A percentile compares a stretch with the other conserved stretches of the same genome.
Evolutionary conservation across 1,139 yeast species (phyloP).

Genomic region (Geotrichum candidum): DNA sequence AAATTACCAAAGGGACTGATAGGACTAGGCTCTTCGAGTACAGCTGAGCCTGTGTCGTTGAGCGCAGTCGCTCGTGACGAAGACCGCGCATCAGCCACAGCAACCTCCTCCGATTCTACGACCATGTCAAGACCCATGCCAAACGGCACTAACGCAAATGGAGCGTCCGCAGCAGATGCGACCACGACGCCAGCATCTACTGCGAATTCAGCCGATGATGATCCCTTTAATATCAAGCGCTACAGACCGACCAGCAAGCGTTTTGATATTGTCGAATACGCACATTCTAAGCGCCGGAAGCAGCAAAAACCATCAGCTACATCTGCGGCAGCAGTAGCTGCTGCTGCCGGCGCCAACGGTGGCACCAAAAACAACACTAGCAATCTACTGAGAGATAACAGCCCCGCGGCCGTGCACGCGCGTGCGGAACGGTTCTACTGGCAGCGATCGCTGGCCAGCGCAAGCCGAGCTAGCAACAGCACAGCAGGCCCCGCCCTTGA

Average conservation of each 20-base stretch:
- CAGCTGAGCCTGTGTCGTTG: background rate
- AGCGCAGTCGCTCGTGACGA: background rate
- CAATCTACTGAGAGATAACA: background rate
- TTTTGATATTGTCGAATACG: constrained; percentile 20
- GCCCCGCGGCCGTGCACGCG: background rate
- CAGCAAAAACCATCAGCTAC: background rate
- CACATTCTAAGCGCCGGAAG: constrained; percentile 14
- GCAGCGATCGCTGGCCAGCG: background rate
- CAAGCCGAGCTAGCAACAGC: background rate
- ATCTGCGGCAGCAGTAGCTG: background rate
- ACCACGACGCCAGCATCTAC: background rate
- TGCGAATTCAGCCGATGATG: background rate
- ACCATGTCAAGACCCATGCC: constrained; percentile 4
- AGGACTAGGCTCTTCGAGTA: background rate
- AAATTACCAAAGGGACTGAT: background rate
- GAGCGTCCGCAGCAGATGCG: background rate
- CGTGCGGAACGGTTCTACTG: background rate
- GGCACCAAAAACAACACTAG: background rate
- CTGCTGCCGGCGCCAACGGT: background rate
- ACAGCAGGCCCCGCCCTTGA: background rate
- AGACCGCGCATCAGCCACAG: constrained; percentile 20
- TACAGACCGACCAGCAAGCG: constrained; percentile 6
- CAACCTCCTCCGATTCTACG: constrained; percentile 9
- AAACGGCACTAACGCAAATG: background rate
- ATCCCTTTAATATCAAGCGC: constrained; percentile 17